phyloP scores from a whole-genome alignment of 2,329 filamentous ascomycete genomes.

The Sordariomycetes sp. region DNA sequence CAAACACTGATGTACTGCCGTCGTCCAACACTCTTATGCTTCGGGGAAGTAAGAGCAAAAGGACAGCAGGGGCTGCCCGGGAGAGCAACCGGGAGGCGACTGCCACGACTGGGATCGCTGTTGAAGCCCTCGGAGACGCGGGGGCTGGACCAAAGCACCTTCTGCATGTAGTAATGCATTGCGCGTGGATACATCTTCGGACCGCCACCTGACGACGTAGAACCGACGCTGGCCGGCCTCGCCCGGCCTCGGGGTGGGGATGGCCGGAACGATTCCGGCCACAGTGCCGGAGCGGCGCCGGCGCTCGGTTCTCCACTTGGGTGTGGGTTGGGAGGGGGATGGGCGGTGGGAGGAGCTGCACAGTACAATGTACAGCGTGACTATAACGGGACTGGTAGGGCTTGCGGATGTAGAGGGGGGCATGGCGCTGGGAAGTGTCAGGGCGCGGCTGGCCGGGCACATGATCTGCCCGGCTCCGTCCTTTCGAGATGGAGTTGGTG shows the following conservation, averaged over 20 bases:
- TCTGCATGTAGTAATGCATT: not conserved
- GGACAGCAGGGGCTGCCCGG: no score
- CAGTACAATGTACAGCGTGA: not conserved
- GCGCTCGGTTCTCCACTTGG: not conserved
- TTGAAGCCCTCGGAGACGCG: not conserved
- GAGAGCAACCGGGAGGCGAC: not conserved
- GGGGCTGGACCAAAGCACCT: not conserved
- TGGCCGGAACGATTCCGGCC: constrained; percentile 22
- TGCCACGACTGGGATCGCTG: not conserved
- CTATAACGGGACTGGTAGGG: no score
- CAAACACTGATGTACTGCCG: no score
- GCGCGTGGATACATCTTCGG: not conserved
- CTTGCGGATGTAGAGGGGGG: no score
- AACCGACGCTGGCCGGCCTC: constrained; percentile 8
- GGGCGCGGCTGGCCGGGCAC: no score
- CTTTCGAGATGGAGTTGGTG: no score
- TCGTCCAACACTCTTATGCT: no score
- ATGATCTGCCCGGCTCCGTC: no score
- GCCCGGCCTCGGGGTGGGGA: constrained; percentile 7
- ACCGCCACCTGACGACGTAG: not conserved
- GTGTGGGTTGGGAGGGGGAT: not conserved
- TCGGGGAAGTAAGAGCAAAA: no score
- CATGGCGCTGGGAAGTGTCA: no score
- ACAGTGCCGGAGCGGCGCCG: constrained; percentile 6
- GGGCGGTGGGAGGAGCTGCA: not conserved